Conservation (phyloP, 441 rosid genomes). For the Isatis lusitanica region DNA sequence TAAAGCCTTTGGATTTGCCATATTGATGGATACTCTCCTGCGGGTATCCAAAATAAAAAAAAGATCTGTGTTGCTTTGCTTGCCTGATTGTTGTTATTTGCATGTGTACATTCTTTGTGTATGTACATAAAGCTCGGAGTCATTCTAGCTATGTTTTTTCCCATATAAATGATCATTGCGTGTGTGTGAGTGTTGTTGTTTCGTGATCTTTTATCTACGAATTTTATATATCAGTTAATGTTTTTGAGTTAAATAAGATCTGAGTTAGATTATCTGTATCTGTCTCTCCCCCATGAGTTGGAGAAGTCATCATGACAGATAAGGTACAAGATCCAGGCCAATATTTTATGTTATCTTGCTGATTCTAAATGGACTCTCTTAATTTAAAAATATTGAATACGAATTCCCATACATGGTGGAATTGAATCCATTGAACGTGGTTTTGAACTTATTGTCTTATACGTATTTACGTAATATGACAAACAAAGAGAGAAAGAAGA, state of each 20-base stretch:
- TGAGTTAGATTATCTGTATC: neutral
- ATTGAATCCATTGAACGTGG: conserved; percentile 25
- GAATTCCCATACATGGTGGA: conserved; percentile 15
- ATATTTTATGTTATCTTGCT: conserved; percentile 18
- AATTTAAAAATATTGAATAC: neutral
- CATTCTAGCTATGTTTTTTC: neutral
- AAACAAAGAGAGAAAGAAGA: neutral
- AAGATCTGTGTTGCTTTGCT: neutral
- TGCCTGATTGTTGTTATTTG: conserved; percentile 8
- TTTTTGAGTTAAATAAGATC: neutral
- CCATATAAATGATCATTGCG: conserved; percentile 13
- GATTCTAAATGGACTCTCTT: neutral
- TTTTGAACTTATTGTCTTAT: conserved; percentile 8
- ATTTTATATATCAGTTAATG: neutral
- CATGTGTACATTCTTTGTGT: conserved; percentile 26
- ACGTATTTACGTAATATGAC: neutral
- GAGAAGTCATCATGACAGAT: neutral
- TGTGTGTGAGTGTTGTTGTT: neutral
- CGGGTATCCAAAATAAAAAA: neutral
- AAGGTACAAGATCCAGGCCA: neutral
- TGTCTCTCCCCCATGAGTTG: neutral
- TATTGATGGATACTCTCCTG: conserved; percentile 1
- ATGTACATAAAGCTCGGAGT: conserved; percentile 11
- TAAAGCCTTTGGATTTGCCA: neutral
- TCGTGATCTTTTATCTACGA: conserved; percentile 2